Conservation (phyloP, 2,329 filamentous ascomycete species). For the Coniochaeta hoffmannii region DNA sequence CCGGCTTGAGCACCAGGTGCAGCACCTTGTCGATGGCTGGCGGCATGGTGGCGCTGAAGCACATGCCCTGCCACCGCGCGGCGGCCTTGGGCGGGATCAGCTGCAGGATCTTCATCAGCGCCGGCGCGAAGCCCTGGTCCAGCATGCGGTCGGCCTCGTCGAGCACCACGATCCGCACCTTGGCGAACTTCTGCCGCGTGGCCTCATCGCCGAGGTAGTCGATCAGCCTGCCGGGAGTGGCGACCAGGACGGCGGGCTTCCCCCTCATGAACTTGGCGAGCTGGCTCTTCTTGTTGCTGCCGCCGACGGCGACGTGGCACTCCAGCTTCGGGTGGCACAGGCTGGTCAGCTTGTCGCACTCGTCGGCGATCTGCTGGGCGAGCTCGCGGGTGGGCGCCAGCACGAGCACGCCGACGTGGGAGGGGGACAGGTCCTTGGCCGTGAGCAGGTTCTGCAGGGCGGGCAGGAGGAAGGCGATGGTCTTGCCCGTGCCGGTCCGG, state of each 20-base stretch:
- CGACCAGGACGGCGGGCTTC: slow-evolving; percentile 68
- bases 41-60: slow-evolving; percentile 80
- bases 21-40: slow-evolving; percentile 73
- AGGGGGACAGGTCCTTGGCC: slow-evolving; percentile 19
- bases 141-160: slow-evolving; percentile 78
- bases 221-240: slow-evolving; percentile 75
- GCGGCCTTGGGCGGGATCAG: slow-evolving; percentile 56
- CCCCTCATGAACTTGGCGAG: slow-evolving; percentile 63
- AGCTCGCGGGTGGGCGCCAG: slow-evolving; percentile 66
- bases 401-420: slow-evolving; percentile 51
- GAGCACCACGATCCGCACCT: slow-evolving; percentile 71
- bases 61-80: slow-evolving; percentile 62
- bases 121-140: slow-evolving; percentile 77
- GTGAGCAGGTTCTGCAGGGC: slow-evolving; percentile 68
- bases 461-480: slow-evolving; percentile 75
- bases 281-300: slow-evolving; percentile 65
- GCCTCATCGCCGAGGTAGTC: slow-evolving; percentile 70
- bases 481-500: slow-evolving; percentile 84
- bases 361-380: slow-evolving; percentile 61
- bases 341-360: slow-evolving; percentile 54
- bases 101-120: slow-evolving; percentile 68
- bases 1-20: slow-evolving; percentile 55
- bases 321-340: slow-evolving; percentile 60
- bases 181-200: slow-evolving; percentile 56
- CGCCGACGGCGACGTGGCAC: slow-evolving; percentile 74